Percentiles rank a stretch among this genome's conserved stretches.
Evolutionary conservation across 2,329 filamentous ascomycete species (phyloP).

Genomic region (Ophiostoma sp.): DNA sequence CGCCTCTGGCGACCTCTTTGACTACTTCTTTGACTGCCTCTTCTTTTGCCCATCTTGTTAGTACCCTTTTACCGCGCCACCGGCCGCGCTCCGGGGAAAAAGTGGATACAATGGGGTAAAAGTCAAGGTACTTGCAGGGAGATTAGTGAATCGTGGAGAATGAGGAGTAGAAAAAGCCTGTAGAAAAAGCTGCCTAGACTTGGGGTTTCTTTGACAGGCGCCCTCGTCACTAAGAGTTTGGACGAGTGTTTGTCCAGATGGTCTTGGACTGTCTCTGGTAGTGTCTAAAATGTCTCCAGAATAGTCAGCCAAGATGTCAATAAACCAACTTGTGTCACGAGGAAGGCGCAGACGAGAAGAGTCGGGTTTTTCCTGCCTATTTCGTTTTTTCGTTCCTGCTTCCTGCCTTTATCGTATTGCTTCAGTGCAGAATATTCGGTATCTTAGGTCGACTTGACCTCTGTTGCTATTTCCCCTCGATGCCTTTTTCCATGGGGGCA

Average conservation of each 20-base stretch:
- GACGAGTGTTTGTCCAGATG: background rate
- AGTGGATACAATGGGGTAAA: background rate
- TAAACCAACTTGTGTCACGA: background rate
- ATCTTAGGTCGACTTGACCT: too few relatives aligned
- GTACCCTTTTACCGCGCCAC: background rate
- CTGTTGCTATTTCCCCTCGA: background rate
- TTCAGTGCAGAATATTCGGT: too few relatives aligned
- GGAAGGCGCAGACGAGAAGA: background rate
- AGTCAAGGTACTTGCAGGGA: background rate
- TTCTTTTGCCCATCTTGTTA: background rate
- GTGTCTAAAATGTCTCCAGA: background rate
- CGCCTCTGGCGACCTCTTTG: background rate
- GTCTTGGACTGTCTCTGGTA: background rate
- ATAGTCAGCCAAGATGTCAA: background rate
- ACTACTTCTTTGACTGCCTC: background rate
- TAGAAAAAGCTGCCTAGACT: background rate
- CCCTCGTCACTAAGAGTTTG: background rate
- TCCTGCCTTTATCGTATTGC: background rate
- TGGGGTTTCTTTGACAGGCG: background rate
- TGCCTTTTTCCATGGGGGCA: background rate
- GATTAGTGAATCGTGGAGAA: constrained; percentile 2
- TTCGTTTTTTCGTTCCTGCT: background rate
- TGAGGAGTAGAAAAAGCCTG: background rate
- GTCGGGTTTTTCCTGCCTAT: background rate
- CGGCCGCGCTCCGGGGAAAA: constrained; percentile 11